Evolutionary conservation across 2,329 filamentous ascomycete species (phyloP).

Genomic region (Gaeumannomyces sp.): DNA sequence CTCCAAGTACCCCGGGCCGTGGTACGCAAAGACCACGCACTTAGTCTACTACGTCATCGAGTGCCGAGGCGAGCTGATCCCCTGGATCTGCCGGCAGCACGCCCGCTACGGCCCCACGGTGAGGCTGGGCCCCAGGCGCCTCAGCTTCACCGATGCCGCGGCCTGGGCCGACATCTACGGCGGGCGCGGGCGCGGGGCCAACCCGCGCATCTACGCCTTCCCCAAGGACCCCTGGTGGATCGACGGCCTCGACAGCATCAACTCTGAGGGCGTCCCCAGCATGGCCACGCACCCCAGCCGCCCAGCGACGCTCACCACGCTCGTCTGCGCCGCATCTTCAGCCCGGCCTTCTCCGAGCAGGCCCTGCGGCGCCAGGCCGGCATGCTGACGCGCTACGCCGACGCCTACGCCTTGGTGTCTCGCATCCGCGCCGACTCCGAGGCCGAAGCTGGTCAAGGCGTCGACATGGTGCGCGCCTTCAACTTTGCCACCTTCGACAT

Average conservation of each 20-base stretch:
- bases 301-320: constrained; percentile 16
- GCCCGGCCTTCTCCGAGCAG: constrained; percentile 20
- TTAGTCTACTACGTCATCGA: neutral
- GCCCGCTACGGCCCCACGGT: constrained; percentile 34
- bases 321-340: constrained; percentile 5
- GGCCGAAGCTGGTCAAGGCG: constrained; percentile 9
- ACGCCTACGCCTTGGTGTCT: constrained; percentile 7
- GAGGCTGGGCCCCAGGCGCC: constrained; percentile 33
- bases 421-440: neutral
- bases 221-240: neutral
- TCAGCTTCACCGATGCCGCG: constrained; percentile 29
- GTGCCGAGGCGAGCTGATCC: neutral
- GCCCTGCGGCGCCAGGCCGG: constrained; percentile 20
- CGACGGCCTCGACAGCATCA: constrained; percentile 13
- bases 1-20: constrained; percentile 6
- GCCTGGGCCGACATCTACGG: constrained; percentile 31
- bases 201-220: constrained; percentile 8
- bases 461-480: constrained; percentile 38
- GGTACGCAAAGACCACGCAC: constrained; percentile 5
- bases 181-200: constrained; percentile 15
- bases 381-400: constrained; percentile 15
- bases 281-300: constrained; percentile 12
- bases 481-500: constrained; percentile 21
- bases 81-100: constrained; percentile 21
- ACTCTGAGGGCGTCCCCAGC: constrained; percentile 13